Base-by-base conservation (phyloP, 306 rosid species). In the Pterocarpus macrocarpus region DNA sequence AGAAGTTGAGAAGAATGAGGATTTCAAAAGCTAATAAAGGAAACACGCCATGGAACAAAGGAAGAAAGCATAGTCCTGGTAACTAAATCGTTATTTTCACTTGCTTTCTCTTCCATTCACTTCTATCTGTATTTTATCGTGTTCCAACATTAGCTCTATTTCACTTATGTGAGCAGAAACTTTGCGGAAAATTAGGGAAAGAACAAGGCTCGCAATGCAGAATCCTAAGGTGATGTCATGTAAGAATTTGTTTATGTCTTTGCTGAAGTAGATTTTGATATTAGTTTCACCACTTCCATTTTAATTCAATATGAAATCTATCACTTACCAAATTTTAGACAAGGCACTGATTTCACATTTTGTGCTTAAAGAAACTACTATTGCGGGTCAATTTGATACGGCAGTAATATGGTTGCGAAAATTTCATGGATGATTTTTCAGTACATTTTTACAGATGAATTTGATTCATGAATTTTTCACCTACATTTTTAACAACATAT, bases 221-320 rank as follows among this genome's bases (percentile, higher is more conserved):
- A 81, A 90, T 91, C 98, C 99, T 90, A 96, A 96, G 99, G 99
- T 96, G 98, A 96, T 89, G 98, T 94, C 99, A 89, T 92, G 98
- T 92, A 96, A 96, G 97, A 89, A 85, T 88, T 65, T 83, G 44
- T 86, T 82, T 77, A 87, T 77, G 76, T 82, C 85, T 86, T 84
- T 76, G 53, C 65, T 69, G 59, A 78, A 67, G 45, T 44, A 80
- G 65, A 74, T 80, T 84, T 78, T 68, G 64, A 55, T 53, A 38
- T 73, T 81, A 67, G 45, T 14, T 8, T 13, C 59, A 45, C 17
- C 12, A 12, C 32, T 15, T 74, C 47, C 64, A 33, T 49, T 5
- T 62, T 30, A 66, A 15, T 78, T 76, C 61, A 11, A 64, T 17
- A 34, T 22, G 12, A 74, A 67, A 34, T 44, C 28, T 5, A 50